Conservation (phyloP, 2,329 filamentous ascomycete genomes). For the Colletotrichum aenigma region DNA sequence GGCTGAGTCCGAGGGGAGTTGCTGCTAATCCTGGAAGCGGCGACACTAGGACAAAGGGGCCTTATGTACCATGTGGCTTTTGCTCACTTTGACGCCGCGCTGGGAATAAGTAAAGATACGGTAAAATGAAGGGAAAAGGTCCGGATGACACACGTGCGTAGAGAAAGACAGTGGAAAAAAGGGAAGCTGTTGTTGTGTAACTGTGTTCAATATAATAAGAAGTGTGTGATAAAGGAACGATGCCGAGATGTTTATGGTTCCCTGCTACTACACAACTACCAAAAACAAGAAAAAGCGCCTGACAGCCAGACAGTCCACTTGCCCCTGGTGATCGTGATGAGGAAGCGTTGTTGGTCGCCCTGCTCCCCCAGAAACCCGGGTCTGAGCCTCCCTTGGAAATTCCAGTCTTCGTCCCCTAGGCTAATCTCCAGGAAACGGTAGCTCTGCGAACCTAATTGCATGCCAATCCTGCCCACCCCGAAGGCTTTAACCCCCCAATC, state of each 20-base stretch:
- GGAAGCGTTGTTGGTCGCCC: not conserved
- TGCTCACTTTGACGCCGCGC: not conserved
- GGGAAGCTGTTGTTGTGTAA: not conserved
- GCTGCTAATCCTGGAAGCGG: conserved; percentile 11
- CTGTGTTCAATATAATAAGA: not conserved
- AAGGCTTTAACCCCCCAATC: not conserved
- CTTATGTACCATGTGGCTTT: conserved; percentile 7
- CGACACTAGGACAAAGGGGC: not conserved
- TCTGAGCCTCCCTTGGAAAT: conserved; percentile 15
- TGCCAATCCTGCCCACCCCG: not conserved
- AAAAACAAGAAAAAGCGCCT: not conserved
- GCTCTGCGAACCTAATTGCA: not conserved
- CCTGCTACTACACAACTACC: not conserved
- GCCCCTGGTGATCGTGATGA: not conserved
- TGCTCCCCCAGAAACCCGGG: not conserved
- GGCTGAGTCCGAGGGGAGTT: not conserved
- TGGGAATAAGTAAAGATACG: not conserved
- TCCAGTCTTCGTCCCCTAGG: not conserved
- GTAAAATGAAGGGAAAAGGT: not conserved
- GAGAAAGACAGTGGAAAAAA: not conserved
- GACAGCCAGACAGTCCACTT: not conserved
- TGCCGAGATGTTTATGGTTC: not conserved
- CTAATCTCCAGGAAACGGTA: conserved; percentile 16
- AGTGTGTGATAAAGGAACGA: not conserved
- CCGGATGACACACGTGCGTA: not conserved